These are phyloP conservation scores for Phoenix roebelenii DNA, from an alignment of 176 grass and related monocot genomes.

Conservation along the genomic window DNA sequence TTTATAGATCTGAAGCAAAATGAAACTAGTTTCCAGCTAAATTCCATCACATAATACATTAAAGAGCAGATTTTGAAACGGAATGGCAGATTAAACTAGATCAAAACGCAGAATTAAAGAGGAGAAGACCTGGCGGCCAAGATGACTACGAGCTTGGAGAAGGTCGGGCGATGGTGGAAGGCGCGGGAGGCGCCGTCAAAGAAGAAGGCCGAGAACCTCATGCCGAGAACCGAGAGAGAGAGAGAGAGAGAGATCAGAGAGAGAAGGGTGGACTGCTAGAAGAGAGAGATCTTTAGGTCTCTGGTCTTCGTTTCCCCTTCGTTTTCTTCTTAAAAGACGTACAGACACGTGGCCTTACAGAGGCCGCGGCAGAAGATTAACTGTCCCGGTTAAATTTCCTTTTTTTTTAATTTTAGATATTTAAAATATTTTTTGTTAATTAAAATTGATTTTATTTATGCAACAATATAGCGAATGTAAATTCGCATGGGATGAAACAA, in stretches of 20 bases:
- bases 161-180: slow-evolving; percentile 27
- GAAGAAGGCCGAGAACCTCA: background rate
- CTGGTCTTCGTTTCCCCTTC: no score
- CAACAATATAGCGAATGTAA: no score
- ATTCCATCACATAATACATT: background rate
- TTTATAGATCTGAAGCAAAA: background rate
- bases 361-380: no score
- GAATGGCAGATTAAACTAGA: background rate
- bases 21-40: background rate
- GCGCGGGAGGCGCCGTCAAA: slow-evolving; percentile 4
- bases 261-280: background rate
- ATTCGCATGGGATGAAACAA: no score
- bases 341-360: no score
- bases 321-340: no score
- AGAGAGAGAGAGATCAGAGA: background rate
- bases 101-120: background rate
- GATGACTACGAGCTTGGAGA: slow-evolving; percentile 73
- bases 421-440: no score
- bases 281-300: background rate
- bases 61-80: background rate
- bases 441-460: no score
- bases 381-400: no score
- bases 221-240: background rate
- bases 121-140: slow-evolving; percentile 48
- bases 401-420: no score